Conservation (phyloP, 495 filamentous ascomycete genomes). For the Xylaria curta region DNA sequence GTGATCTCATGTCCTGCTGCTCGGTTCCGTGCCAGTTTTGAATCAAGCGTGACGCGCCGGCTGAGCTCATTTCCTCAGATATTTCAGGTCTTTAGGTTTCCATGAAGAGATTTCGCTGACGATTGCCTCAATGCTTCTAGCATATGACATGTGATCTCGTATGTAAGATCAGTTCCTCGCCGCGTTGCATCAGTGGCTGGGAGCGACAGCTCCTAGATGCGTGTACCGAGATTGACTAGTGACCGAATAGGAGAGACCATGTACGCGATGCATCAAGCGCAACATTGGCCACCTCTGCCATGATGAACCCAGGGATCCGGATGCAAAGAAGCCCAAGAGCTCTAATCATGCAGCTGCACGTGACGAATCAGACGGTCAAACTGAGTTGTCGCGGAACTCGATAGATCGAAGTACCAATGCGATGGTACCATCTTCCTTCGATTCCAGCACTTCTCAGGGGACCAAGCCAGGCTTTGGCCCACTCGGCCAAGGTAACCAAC, state of each 20-base stretch:
- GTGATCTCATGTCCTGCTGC: slow-evolving; percentile 31
- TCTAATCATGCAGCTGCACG: slow-evolving; percentile 62
- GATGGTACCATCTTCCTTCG: slow-evolving; percentile 54
- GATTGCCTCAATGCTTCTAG: slow-evolving; percentile 61
- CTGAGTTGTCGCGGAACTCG: slow-evolving; percentile 51
- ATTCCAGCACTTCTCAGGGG: slow-evolving; percentile 47
- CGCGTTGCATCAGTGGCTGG: slow-evolving; percentile 51
- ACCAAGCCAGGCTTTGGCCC: slow-evolving; percentile 51
- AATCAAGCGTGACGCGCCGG: slow-evolving; percentile 25
- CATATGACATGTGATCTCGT: slow-evolving; percentile 99
- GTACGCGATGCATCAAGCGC: slow-evolving; percentile 96
- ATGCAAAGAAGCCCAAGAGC: slow-evolving; percentile 69
- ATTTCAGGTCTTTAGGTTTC: slow-evolving; percentile 1
- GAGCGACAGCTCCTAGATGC: slow-evolving; percentile 33
- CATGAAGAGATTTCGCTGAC: slow-evolving; percentile 27
- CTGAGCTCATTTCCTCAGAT: slow-evolving; percentile 1
- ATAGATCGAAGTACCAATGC: slow-evolving; percentile 46
- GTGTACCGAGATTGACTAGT: slow-evolving; percentile 42
- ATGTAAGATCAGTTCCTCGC: slow-evolving; percentile 64
- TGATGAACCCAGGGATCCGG: slow-evolving; percentile 87
- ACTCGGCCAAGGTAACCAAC: slow-evolving; percentile 51
- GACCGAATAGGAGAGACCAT: slow-evolving; percentile 82
- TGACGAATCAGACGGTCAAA: slow-evolving; percentile 44
- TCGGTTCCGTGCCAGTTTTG: slow-evolving; percentile 13
- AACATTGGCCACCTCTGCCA: slow-evolving; percentile 99